Evolutionary conservation across 140 eudicot species (phyloP), one percentile per base, ranked within the genome.

Genomic region (Oenanthe javanica): DNA sequence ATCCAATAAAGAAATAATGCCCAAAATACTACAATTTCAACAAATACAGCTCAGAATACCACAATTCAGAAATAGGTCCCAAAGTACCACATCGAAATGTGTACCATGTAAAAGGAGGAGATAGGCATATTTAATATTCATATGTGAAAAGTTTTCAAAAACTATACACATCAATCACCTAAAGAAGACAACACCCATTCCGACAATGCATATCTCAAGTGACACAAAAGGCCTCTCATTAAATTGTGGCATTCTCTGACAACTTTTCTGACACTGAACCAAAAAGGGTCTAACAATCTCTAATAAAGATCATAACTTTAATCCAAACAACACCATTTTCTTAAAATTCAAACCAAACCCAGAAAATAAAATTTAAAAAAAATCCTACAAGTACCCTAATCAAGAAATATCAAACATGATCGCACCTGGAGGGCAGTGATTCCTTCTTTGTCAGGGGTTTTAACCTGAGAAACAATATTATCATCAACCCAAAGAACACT

Each of bases 361-460:
- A 31, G 19, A 11, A 27, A 67, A 54, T 21, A 54, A 36, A 1
- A 36, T 36, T 1, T 0, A 36, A 36, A 36, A 36, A 54, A 13
- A 40, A 38, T 1, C 23, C 25, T 13, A 71, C 48, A 40, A 40
- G 23, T 16, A 71, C 50, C 48, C 75, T 69, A 5, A 67, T 67
- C 42, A 67, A 31, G 14, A 27, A 25, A 67, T 6, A 67, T 31
- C 21, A n/a, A 36, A 25, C 42, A 31, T 43, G 50, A 82, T 21
- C 71, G 25, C 48, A 94, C 97, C 97, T 90, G 99, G 61, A 95
- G 85, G 18, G 99, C 93, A 78, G 86, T 85, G 75, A 95, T 83
- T 51, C 97, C 99, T 84, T 95, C 99, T 77, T 92, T 95, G 54
- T 92, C 97, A 11, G 94, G 97, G 2, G 92, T 92, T 79, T 95